Evolutionary conservation across 1,139 yeast genomes (phyloP), one percentile per base, ranked within the genome.

Genomic region (Debaryomycetaceae sp.): DNA sequence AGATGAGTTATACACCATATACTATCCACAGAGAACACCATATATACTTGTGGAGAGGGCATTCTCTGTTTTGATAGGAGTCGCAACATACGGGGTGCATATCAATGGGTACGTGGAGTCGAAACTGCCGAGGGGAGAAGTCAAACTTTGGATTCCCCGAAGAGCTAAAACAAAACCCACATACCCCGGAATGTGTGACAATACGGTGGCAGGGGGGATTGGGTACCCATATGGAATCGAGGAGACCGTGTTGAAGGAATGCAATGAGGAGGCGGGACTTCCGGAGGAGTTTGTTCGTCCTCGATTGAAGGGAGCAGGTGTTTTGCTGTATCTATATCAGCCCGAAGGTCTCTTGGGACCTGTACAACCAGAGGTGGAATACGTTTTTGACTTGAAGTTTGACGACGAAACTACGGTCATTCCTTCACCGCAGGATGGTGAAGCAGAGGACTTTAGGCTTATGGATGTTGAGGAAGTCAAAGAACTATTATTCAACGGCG

Each of bases 131-230:
- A 62, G 72, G 22, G 77, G 76, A 0, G 71, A 73, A 37, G 56
- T 82, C 39, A 78, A 80, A 55, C 57, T 93, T 45, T 93, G 98
- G 98, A 75, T 91, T 5, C 97, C 99, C 0, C 70, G 88, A 49
- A 72, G 99, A 52, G 78, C 97, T 0, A 60, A 70, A 11, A 75
- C 81, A 1, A 93, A 93, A 59, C 85, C 87, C 14, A 93, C 98
- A 0, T 90, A 81, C 66, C 98, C 99, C 0, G 86, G 88, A 0
- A 85, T 81, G 87, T 75, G 90, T 38, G 99, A 93, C 62, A 93
- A 91, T 59, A 88, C 95, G 1, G 88, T 93, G 5, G 99, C 97
- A 0, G 99, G 99, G 1, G 99, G 99, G 0, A 60, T 93, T 20
- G 97, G 96, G 0, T 75, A 84, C 58, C 97, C 96, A 0, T 71